A percentile compares a stretch with the other conserved stretches of the same genome.
These are phyloP conservation scores for Tricholoma sp. DNA, from an alignment of 768 basidiomycete genomes.

Conservation along the genomic window DNA sequence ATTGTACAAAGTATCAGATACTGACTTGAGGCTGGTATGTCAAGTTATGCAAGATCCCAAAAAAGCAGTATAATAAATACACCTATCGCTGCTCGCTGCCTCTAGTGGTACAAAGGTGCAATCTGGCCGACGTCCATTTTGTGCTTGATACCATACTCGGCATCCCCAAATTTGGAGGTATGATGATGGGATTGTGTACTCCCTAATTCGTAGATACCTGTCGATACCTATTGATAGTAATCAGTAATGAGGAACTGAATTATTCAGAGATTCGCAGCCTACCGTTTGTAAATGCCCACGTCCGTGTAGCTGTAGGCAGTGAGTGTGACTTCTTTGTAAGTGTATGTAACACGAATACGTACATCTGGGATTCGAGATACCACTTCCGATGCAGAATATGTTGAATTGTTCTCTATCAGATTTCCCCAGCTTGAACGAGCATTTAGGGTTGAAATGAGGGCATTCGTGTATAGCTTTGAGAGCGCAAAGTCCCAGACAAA, in stretches of 20 bases:
- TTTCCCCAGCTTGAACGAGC: not conserved
- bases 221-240: not conserved
- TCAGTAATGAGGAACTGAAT: not conserved
- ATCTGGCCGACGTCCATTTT: slow-evolving; percentile 3
- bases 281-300: not conserved
- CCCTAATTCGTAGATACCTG: slow-evolving; percentile 5
- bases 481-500: slow-evolving; percentile 25
- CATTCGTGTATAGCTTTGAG: slow-evolving; percentile 23
- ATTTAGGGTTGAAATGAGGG: slow-evolving; percentile 7
- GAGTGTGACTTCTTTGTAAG: not conserved
- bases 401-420: not conserved
- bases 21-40: no score
- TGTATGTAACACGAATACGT: not conserved
- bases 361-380: not conserved
- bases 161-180: not conserved
- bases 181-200: not conserved
- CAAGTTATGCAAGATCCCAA: no score
- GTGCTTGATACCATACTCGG: not conserved
- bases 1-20: no score
- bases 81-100: no score
- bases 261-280: not conserved
- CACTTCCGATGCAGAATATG: not conserved
- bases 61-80: no score
- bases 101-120: not conserved
- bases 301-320: not conserved